Percentiles rank a stretch among this genome's conserved stretches.
Evolutionary conservation across 805 yeast genomes (phyloP).

Genomic region (Saccharomycopsis amapae): DNA sequence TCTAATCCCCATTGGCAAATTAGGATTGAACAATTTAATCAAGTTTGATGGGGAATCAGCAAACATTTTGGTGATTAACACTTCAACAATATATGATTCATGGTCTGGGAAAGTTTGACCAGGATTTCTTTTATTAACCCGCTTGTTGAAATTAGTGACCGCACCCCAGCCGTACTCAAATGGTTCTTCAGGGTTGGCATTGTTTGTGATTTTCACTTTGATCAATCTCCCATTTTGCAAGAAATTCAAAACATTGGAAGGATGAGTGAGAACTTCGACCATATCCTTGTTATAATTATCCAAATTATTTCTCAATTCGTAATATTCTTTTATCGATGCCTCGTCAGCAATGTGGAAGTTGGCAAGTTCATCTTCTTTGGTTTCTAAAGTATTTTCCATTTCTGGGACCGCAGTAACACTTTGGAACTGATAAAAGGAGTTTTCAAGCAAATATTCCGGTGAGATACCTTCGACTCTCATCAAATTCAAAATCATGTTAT

Average conservation of each 20-base stretch:
- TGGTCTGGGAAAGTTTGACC: constrained; percentile 65
- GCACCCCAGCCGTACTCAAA: constrained; percentile 95
- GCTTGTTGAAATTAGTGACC: constrained; percentile 67
- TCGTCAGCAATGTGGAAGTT: constrained; percentile 64
- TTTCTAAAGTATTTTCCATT: constrained; percentile 60
- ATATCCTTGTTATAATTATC: constrained; percentile 66
- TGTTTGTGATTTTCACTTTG: constrained; percentile 63
- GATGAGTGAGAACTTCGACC: constrained; percentile 81
- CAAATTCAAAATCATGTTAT: constrained; percentile 92
- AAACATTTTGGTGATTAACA: constrained; percentile 70
- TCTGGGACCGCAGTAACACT: constrained; percentile 85
- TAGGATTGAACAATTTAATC: constrained; percentile 69
- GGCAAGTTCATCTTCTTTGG: constrained; percentile 42
- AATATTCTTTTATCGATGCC: constrained; percentile 66
- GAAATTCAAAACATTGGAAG: constrained; percentile 76
- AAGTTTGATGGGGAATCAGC: constrained; percentile 79
- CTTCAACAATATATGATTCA: constrained; percentile 83
- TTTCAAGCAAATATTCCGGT: constrained; percentile 93
- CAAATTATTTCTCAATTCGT: constrained; percentile 70
- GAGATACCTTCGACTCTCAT: constrained; percentile 98
- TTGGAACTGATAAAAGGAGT: constrained; percentile 93
- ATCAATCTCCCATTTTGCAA: constrained; percentile 85
- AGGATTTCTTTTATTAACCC: constrained; percentile 55
- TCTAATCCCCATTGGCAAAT: constrained; percentile 80
- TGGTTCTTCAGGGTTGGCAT: constrained; percentile 42